These are phyloP conservation scores for Naganishia randhawae DNA, from an alignment of 768 basidiomycete genomes.

Conservation along the genomic window DNA sequence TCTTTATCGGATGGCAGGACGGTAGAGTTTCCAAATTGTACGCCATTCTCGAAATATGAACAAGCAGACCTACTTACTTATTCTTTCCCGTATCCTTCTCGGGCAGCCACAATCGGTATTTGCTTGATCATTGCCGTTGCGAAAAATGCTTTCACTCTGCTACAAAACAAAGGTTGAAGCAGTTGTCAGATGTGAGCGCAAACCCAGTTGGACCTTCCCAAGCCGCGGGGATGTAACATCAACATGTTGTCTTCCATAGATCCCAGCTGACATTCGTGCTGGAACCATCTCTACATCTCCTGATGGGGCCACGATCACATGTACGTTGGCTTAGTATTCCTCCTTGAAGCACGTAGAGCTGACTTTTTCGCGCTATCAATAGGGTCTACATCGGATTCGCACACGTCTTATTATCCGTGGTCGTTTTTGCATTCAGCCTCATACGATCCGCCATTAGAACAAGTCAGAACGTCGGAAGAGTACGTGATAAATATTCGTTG, in stretches of 20 bases:
- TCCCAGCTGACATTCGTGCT: slow-evolving; percentile 70
- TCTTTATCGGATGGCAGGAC: slow-evolving; percentile 24
- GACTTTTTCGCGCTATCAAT: slow-evolving; percentile 1
- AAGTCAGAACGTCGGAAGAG: slow-evolving; percentile 36
- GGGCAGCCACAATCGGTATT: slow-evolving; percentile 71
- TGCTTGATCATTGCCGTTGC: slow-evolving; percentile 90
- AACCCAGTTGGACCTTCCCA: too few species aligned
- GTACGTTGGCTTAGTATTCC: slow-evolving; percentile 54
- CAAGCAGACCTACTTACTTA: background rate
- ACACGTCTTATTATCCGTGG: slow-evolving; percentile 84
- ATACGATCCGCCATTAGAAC: slow-evolving; percentile 64
- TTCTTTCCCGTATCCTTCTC: background rate
- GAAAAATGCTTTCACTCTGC: slow-evolving; percentile 75
- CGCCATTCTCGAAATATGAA: background rate
- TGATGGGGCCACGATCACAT: slow-evolving; percentile 69
- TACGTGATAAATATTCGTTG: background rate
- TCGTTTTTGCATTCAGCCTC: slow-evolving; percentile 72
- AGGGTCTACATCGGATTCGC: slow-evolving; percentile 63
- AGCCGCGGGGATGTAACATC: background rate
- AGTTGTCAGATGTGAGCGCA: slow-evolving; percentile 70
- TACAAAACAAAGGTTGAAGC: slow-evolving; percentile 84
- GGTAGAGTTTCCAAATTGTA: slow-evolving; percentile 23
- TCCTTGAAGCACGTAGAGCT: slow-evolving; percentile 5
- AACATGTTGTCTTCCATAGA: slow-evolving; percentile 54
- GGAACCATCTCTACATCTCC: slow-evolving; percentile 57